Base-by-base conservation (phyloP, 2,329 filamentous ascomycete species). In the Alternaria incomplexa region DNA sequence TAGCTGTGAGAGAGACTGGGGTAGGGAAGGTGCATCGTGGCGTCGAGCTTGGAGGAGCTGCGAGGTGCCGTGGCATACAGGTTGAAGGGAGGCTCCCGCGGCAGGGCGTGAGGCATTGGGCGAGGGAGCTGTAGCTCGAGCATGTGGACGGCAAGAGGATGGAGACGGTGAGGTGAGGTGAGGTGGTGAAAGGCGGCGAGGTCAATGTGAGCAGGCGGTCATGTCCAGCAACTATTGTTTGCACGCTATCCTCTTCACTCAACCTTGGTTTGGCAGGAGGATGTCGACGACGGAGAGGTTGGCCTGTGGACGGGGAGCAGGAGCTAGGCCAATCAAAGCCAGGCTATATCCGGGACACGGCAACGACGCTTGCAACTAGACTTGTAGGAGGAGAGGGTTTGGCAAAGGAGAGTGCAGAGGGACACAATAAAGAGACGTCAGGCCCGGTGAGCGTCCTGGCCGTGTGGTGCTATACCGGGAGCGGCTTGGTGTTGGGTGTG, bases 51-150 rank as follows among this genome's bases (percentile, higher is more conserved):
- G 57, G 70, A 65, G 52, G 65, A 50, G 50, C 66, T 61, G 61
- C 63, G 70, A 17, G 70, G 56, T 52, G 62, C 62, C 54, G 75
- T 67, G 55, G 72, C 60, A 72, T 73, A 77, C 70, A 75, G 71
- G 71, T 77, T 73, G 70, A 76, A 71, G 60, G 77, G 64, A 68
- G 67, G 73, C 65, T 78, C 76, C 69, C 75, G 71, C 40, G 75
- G 71, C 57, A 80, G 65, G 67, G 77, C 77, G 77, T 80, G 77
- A 74, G 78, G 77, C 79, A 80, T 81, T 74, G 78, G 76, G 46
- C 73, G 72, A 28, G 77, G 78, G 32, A 79, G 76, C 68, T 81
- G 77, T 78, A 81, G 74, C 73, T 80, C 77, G 70, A 80, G 77
- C 78, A 80, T 80, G 67, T 67, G 73, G 73, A 66, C 71, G 77